Evolutionary conservation across 306 rosid species (phyloP).

Genomic region (Arachis stenosperma): DNA sequence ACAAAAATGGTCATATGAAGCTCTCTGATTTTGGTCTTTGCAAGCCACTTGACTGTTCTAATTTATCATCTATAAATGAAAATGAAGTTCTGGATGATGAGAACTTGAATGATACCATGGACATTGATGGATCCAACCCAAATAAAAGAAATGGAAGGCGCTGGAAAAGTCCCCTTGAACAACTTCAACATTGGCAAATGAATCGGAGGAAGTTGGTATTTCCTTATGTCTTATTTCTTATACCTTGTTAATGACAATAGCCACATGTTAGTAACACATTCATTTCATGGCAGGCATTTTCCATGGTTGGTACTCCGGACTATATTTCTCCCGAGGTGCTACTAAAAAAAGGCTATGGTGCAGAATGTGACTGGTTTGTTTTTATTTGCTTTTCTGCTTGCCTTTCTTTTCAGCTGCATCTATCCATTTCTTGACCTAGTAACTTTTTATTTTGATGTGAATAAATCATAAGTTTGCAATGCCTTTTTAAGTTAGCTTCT

Average conservation of each 20-base stretch:
- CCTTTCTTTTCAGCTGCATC: too few relatives aligned
- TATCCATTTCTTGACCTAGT: too few relatives aligned
- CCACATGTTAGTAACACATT: neutral
- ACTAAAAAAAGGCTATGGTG: constrained; percentile 83
- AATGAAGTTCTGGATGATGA: constrained; percentile 74
- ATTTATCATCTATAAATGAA: constrained; percentile 74
- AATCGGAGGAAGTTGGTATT: constrained; percentile 61
- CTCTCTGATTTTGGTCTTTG: constrained; percentile 96
- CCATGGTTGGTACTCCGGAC: constrained; percentile 95
- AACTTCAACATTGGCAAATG: constrained; percentile 90
- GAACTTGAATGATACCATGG: constrained; percentile 74
- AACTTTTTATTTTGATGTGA: too few relatives aligned
- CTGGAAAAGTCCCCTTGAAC: constrained; percentile 90
- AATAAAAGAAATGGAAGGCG: constrained; percentile 71
- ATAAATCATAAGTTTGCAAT: too few relatives aligned
- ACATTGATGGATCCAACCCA: constrained; percentile 50
- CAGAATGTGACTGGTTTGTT: constrained; percentile 91
- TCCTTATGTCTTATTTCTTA: neutral
- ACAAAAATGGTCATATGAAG: constrained; percentile 82
- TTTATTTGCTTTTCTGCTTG: constrained; percentile 9
- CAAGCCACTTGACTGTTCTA: constrained; percentile 88
- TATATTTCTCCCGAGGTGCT: constrained; percentile 92
- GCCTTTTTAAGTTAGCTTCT: too few relatives aligned
- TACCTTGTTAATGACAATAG: too few relatives aligned
- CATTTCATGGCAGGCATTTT: constrained; percentile 70